Evolutionary conservation across 2,329 filamentous ascomycete species (phyloP).

Genomic region (Sordariomycetes sp.): DNA sequence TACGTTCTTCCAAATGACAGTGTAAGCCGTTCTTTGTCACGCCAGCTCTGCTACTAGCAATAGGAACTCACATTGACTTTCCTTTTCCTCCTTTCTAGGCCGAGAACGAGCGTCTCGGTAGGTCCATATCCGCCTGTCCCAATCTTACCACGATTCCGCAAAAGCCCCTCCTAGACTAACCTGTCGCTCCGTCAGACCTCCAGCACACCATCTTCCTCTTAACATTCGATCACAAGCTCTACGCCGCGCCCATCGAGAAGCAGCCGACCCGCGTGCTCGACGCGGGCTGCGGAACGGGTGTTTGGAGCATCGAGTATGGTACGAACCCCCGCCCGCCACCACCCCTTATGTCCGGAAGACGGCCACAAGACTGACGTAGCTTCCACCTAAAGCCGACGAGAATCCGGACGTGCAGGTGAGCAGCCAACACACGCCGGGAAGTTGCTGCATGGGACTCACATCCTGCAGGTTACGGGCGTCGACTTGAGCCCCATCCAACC

Average conservation of each 20-base stretch:
- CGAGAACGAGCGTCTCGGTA: conserved; percentile 14
- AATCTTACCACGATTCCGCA: too few relatives aligned
- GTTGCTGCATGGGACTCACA: not conserved
- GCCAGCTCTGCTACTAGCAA: too few relatives aligned
- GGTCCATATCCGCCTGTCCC: not conserved
- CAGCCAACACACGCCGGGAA: too few relatives aligned
- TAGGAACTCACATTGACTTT: not conserved
- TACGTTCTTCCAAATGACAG: conserved; percentile 5
- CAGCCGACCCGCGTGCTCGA: conserved; percentile 15
- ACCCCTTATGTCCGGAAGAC: too few relatives aligned
- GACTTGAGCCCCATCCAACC: conserved; percentile 32
- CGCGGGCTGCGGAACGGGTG: conserved; percentile 19
- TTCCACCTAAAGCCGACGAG: too few relatives aligned
- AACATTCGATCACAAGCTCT: conserved; percentile 13
- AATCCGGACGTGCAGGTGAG: too few relatives aligned
- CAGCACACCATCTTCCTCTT: conserved; percentile 16
- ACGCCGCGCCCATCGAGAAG: conserved; percentile 10
- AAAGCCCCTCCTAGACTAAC: too few relatives aligned
- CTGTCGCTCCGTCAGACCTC: conserved; percentile 9
- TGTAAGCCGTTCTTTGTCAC: not conserved
- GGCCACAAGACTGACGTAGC: too few relatives aligned
- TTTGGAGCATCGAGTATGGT: conserved; percentile 21
- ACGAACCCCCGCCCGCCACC: not conserved
- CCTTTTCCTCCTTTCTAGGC: not conserved
- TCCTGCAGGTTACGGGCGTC: conserved; percentile 21